A percentile compares a stretch with the other conserved stretches of the same genome.
phyloP scores from a whole-genome alignment of 2,329 filamentous ascomycete genomes.

The Biscogniauxia marginata region DNA sequence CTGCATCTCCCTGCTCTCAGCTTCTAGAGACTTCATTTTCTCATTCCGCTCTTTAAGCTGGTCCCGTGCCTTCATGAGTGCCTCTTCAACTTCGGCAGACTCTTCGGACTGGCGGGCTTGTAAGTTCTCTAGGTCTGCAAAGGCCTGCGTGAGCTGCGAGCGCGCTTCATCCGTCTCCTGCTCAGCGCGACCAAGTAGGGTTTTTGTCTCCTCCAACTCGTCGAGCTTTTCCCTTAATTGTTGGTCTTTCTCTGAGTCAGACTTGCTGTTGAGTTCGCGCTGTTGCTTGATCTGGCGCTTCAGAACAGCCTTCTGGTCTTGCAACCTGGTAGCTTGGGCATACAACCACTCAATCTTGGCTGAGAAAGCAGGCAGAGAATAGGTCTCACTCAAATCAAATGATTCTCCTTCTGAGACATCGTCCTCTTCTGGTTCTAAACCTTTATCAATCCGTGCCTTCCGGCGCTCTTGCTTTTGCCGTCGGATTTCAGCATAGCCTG shows the following conservation, averaged over 20 bases:
- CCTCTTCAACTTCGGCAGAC: conserved; percentile 35
- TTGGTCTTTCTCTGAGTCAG: conserved; percentile 68
- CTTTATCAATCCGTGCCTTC: conserved; percentile 54
- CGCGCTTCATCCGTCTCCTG: conserved; percentile 40
- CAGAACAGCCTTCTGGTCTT: conserved; percentile 85
- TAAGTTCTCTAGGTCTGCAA: conserved; percentile 46
- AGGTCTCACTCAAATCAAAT: conserved; percentile 57
- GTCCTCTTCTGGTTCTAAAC: conserved; percentile 57
- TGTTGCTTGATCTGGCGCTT: conserved; percentile 94
- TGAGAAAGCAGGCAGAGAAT: conserved; percentile 74
- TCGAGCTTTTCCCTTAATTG: conserved; percentile 59
- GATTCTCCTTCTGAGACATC: conserved; percentile 63
- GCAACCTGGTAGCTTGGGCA: conserved; percentile 70
- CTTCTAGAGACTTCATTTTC: conserved; percentile 44
- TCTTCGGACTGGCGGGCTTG: conserved; percentile 35
- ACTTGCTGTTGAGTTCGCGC: conserved; percentile 85
- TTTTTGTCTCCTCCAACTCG: conserved; percentile 49
- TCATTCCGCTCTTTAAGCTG: conserved; percentile 44
- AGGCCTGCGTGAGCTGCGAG: conserved; percentile 47
- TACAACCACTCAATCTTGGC: conserved; percentile 78
- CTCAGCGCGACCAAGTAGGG: conserved; percentile 30
- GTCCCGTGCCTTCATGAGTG: conserved; percentile 37
- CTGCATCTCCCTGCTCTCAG: conserved; percentile 40
- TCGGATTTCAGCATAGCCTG: conserved; percentile 55
- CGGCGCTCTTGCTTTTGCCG: conserved; percentile 53